Percentiles rank a stretch among this genome's conserved stretches.
Conservation (phyloP, 73 alveolate species). For the Uronychia setigera region DNA sequence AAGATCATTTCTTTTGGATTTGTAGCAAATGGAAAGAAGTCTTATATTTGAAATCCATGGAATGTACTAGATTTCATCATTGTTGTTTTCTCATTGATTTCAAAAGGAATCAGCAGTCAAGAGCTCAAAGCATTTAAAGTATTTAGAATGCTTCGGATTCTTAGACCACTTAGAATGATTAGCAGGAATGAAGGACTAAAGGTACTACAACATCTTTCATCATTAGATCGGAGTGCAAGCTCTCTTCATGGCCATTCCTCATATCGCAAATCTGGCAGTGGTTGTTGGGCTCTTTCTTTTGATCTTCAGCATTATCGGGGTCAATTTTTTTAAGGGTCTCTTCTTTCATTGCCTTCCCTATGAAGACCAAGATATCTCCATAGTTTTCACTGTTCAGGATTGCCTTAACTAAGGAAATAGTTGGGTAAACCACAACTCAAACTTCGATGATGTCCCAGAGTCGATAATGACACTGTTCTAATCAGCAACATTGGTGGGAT, state of each 20-base stretch:
- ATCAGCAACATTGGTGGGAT: constrained; percentile 39
- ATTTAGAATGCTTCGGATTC: constrained; percentile 31
- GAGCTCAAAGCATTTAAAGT: constrained; percentile 18
- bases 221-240: constrained; percentile 62
- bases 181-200: constrained; percentile 44
- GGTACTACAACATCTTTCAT: constrained; percentile 10
- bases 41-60: constrained; percentile 92
- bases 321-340: constrained; percentile 65
- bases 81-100: constrained; percentile 79
- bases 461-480: constrained; percentile 52
- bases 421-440: constrained; percentile 41
- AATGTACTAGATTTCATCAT: constrained; percentile 87
- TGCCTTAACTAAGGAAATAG: constrained; percentile 59
- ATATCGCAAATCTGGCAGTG: constrained; percentile 52
- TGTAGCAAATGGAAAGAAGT: constrained; percentile 67
- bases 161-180: constrained; percentile 30
- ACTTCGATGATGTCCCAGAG: constrained; percentile 58
- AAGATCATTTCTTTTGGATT: constrained; percentile 91
- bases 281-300: constrained; percentile 29
- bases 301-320: constrained; percentile 31
- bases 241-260: constrained; percentile 53
- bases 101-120: neutral
- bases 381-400: constrained; percentile 37
- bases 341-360: constrained; percentile 34
- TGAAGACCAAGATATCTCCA: neutral